phyloP scores from a whole-genome alignment of 1,139 yeast species.

The Yamadazyma triangularis region DNA sequence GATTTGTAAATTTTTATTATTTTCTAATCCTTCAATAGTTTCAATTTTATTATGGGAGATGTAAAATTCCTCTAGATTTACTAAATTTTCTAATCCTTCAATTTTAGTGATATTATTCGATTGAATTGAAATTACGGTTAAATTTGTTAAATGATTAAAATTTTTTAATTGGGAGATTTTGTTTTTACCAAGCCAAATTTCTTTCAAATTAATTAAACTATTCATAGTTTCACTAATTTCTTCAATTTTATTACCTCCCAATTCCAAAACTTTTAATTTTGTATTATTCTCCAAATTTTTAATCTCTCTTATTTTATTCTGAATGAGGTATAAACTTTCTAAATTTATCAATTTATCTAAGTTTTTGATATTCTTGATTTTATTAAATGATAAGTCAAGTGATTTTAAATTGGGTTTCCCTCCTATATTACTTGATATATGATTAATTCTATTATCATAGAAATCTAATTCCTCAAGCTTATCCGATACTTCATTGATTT shows the following conservation, averaged over 20 bases:
- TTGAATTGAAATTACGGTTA: conserved; percentile 81
- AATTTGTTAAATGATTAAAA: conserved; percentile 54
- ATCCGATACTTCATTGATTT: conserved; percentile 54
- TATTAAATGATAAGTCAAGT: conserved; percentile 87
- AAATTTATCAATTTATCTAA: conserved; percentile 59
- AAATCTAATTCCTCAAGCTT: conserved; percentile 75
- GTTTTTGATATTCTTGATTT: conserved; percentile 82
- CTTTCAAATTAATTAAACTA: conserved; percentile 51
- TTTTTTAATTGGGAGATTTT: conserved; percentile 64
- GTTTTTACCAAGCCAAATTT: conserved; percentile 94
- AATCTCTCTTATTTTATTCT: conserved; percentile 76
- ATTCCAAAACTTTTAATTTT: conserved; percentile 68
- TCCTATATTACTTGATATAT: conserved; percentile 66
- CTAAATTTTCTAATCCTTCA: conserved; percentile 74
- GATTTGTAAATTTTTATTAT: conserved; percentile 61
- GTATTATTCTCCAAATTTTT: conserved; percentile 58
- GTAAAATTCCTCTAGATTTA: conserved; percentile 77
- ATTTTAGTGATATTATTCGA: conserved; percentile 76
- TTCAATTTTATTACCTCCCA: conserved; percentile 85
- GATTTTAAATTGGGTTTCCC: conserved; percentile 54
- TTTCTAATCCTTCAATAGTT: conserved; percentile 74
- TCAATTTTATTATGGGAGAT: conserved; percentile 80
- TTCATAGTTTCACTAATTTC: conserved; percentile 57
- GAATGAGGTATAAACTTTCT: conserved; percentile 77
- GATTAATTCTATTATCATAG: conserved; percentile 88